Evolutionary conservation across 257 asterid species (phyloP).

Genomic region (Ballota nigra): DNA sequence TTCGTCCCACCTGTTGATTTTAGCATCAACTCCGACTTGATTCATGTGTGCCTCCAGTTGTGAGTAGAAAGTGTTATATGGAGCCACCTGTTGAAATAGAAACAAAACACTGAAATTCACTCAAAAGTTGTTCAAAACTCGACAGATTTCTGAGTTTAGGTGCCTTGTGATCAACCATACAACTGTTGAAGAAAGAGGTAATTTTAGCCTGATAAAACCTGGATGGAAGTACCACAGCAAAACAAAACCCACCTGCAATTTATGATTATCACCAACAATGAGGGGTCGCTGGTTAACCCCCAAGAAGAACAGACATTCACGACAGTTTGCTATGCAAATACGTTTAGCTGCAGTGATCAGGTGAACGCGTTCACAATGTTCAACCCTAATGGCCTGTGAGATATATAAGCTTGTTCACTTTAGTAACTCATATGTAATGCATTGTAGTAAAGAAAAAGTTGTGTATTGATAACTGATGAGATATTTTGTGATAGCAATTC

Average conservation of each 20-base stretch:
- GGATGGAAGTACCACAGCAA: conserved; percentile 1
- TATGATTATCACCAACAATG: conserved; percentile 96
- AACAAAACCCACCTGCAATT: conserved; percentile 66
- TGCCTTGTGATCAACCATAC: not conserved
- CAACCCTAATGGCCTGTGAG: conserved; percentile 86
- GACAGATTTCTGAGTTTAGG: not conserved
- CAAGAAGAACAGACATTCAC: conserved; percentile 89
- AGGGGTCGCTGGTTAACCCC: conserved; percentile 93
- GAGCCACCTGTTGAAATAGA: conserved; percentile 63
- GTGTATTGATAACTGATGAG: not conserved
- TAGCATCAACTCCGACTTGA: conserved; percentile 71
- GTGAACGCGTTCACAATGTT: conserved; percentile 98
- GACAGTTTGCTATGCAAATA: conserved; percentile 89
- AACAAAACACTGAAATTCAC: conserved; percentile 3
- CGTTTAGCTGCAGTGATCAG: conserved; percentile 87
- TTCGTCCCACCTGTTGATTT: conserved; percentile 80
- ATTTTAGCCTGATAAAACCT: not conserved
- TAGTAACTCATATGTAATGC: conserved; percentile 12
- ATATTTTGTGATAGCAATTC: not conserved
- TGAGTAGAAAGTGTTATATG: conserved; percentile 73
- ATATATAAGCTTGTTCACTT: not conserved
- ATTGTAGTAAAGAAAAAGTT: conserved; percentile 16
- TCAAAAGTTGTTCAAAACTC: not conserved
- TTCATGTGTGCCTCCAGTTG: conserved; percentile 80
- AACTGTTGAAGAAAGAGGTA: not conserved